Evolutionary conservation across 202 grass and related monocot species (phyloP), one percentile per base, ranked within the genome.

Genomic region (Alloteropsis angusta): DNA sequence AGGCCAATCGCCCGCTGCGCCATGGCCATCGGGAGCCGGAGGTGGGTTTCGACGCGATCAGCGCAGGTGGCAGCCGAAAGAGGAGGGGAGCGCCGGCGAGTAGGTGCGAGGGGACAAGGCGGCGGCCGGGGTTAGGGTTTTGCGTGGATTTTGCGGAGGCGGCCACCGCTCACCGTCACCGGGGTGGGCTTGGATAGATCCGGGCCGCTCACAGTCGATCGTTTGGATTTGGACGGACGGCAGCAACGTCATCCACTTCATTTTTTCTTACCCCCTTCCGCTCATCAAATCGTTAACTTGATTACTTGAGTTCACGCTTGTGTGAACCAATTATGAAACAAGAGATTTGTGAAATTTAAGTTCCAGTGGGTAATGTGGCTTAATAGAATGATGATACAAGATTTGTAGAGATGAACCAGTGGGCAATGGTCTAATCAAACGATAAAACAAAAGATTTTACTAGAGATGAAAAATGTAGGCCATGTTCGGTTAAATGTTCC

Each of bases 71-170:
- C 38, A 8, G 2, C 57, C 19, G 35, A 32, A 14, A 14, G 7
- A 43, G 47, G 30, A 30, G 5, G 25, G 11, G 70, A 74, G 26
- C 84, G 69, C 77, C 78, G 37, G 44, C 34, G 25, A 53, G 23
- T 2, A 15, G 28, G 38, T 4, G 44, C 63, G 39, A 22, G 44
- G 49, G 53, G 54, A 9, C 22, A 4, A 36, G 46, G 65, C 67
- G 50, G 62, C 54, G 84, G 77, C 44, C 11, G 54, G 66, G 44
- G 43, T 23, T 86, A 86, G 83, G 84, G 78, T 81, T 76, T 68
- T 60, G 39, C 25, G 26, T 19, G 75, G 84, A 69, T 75, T 81
- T 60, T 42, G 38, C 18, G 26, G 18, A 48, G 15, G 13, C 8
- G 46, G 35, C 8, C 21, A 11, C 52, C 53, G 53, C 21, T 56